Base-by-base conservation (phyloP, 2,329 filamentous ascomycete species). In the Ceratocystis colombiana region DNA sequence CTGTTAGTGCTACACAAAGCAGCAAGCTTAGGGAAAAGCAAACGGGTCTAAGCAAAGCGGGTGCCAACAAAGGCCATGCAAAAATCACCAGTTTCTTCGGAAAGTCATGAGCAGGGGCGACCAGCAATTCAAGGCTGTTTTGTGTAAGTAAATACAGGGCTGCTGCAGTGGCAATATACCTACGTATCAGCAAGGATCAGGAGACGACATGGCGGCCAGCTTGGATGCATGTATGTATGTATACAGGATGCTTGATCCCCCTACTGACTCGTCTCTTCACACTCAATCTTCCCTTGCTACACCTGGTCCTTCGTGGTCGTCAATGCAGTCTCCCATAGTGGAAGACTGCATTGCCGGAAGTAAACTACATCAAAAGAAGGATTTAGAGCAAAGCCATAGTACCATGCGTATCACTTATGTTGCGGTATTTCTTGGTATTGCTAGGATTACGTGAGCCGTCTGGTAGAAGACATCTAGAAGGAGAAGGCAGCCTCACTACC, bases 11-110 rank as follows among this genome's bases (percentile, higher is more conserved):
- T n/a, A 46, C 50, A 6, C 17, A 44, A 48, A 46, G 46, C n/a
- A 53, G 15, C 1, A 57, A 57, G 17, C 22, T 33, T 7, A 7
- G 53, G 28, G 3, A 17, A 57, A 12, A 30, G 22, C 53, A 30
- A 8, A 20, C 7, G 2, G 12, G 12, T 15, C 53, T 25, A 15
- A 30, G 53, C n/a, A 57, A 57, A 57, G 12, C 53, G 12, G 25
- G 37, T n/a, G 48, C 48, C 5, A 6, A 22, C 50, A 67, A 64
- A 45, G 62, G 44, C 30, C 45, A 64, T 15, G 15, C 25, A 25
- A 67, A 67, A 30, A 67, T 67, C 63, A 67, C 62, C 62, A 64
- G 22, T 48, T 67, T 64, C 62, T 67, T 64, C n/a, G 45, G 20
- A 20, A 67, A 55, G 33, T 22, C 28, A 5, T 67, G 53, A 67